These are phyloP conservation scores for Musa schizocarpa DNA, from an alignment of 176 grass and related monocot species.

Conservation along the genomic window DNA sequence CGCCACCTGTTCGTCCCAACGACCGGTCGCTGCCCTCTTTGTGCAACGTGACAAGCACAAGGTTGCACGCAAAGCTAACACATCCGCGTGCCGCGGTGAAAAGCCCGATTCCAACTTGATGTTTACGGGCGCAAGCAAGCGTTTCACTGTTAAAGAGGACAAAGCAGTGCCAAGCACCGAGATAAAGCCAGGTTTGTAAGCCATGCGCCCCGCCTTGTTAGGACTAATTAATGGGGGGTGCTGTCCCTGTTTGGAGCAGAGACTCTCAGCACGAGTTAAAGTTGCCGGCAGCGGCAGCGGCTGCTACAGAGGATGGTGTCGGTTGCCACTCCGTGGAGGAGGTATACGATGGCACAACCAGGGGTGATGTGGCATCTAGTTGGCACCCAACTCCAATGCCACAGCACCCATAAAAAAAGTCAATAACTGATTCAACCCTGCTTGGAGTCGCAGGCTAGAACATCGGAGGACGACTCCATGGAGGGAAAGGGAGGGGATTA, in stretches of 20 bases:
- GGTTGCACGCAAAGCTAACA: neutral
- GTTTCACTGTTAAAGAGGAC: neutral
- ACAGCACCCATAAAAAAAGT: too few species aligned
- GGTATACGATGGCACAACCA: too few species aligned
- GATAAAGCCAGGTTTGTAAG: neutral
- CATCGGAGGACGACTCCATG: too few species aligned
- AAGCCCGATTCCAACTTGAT: neutral
- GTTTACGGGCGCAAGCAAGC: neutral
- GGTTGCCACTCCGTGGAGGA: too few species aligned
- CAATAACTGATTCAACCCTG: too few species aligned
- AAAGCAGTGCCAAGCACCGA: neutral
- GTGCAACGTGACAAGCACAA: neutral
- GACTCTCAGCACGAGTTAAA: neutral
- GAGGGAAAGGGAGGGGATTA: neutral
- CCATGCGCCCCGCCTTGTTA: neutral
- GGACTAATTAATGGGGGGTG: neutral
- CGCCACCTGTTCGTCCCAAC: neutral
- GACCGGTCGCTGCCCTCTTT: neutral
- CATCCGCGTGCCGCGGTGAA: too few species aligned
- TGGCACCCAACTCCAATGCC: too few species aligned
- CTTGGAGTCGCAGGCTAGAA: too few species aligned
- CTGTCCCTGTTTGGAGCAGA: neutral
- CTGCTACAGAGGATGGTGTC: neutral
- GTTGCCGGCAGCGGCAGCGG: neutral
- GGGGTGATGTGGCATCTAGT: too few species aligned